Evolutionary conservation across 2,329 filamentous ascomycete genomes (phyloP).

Genomic region (Apiospora rasikravindrae): DNA sequence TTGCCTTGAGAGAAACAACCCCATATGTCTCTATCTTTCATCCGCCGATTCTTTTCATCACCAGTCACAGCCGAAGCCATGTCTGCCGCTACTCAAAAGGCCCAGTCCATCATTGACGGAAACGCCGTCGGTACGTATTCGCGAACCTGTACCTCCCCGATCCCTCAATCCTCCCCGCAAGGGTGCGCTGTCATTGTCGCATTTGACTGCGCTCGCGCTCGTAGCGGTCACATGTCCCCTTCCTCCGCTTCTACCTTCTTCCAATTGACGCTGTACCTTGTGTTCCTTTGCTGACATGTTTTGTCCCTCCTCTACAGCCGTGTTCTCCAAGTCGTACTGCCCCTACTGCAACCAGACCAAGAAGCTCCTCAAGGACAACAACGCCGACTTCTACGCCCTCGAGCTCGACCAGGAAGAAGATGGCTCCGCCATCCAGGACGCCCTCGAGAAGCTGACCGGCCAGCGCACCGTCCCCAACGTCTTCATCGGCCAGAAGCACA

Average conservation of each 20-base stretch:
- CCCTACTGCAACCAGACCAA: constrained; percentile 88
- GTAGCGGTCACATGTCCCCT: neutral
- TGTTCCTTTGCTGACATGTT: constrained; percentile 19
- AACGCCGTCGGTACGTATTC: constrained; percentile 77
- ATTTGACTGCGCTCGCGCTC: constrained; percentile 3
- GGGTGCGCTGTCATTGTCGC: neutral
- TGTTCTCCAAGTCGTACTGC: constrained; percentile 98
- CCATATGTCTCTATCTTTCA: constrained; percentile 54
- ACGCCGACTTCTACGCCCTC: constrained; percentile 74
- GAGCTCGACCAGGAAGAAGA: constrained; percentile 89
- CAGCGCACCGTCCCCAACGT: constrained; percentile 96
- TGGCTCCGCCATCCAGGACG: constrained; percentile 80
- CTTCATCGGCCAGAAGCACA: constrained; percentile 89
- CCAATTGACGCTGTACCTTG: neutral
- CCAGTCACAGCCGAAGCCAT: constrained; percentile 68
- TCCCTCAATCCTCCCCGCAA: constrained; percentile 16
- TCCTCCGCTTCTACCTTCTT: constrained; percentile 9
- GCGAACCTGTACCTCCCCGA: neutral
- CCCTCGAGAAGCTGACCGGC: constrained; percentile 77
- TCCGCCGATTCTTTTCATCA: constrained; percentile 70
- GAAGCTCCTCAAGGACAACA: constrained; percentile 69
- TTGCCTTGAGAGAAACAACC: neutral
- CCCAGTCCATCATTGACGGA: constrained; percentile 84
- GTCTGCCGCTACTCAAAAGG: constrained; percentile 83
- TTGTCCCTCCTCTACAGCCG: constrained; percentile 60